Base-by-base conservation (phyloP, 2,329 filamentous ascomycete genomes). In the Claviceps pazoutovae region DNA sequence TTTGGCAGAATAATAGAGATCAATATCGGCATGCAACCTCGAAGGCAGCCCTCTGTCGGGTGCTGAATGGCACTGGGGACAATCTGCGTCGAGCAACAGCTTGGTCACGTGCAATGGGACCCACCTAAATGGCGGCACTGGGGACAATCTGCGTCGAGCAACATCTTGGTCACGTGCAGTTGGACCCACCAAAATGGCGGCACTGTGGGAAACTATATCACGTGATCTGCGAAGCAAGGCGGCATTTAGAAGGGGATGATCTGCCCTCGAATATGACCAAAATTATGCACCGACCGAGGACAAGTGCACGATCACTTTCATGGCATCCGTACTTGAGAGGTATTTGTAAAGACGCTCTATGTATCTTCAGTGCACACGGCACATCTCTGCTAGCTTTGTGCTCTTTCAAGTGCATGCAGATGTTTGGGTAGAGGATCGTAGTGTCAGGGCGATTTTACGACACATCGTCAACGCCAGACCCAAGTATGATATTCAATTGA, bases 1-100 rank as follows among this genome's bases (percentile, higher is more conserved):
- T 68, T 63, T 56, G 54, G 61, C 62, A 63, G 64, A 69, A 66
- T 58, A 62, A 65, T 63, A 62, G 62, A 61, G 60, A 62, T 56
- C 60, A 62, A 65, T 67, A 66, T 65, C 56, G 59, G 61, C 57
- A 54, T 53, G 53, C 49, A 56, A 59, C 49, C 34, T 48, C 52
- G 48, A 52, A 47, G 44, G 30, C 37, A 23, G 42, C 50, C 21
- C 9, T 46, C 44, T 30, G 21, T 21, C 37, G 36, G 36, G 43
- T 51, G n/a, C 23, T 34, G 17, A 37, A 23, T 41, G 37, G 50
- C 36, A 46, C 44, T 16, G 38, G 30, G n/a, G 43, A 46, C 13
- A 42, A 51, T 51, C 50, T 42, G 50, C 42, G 37, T 46, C 43
- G 42, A 47, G 43, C 50, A 47, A 21, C 11, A 44, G 47, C 16